These are phyloP conservation scores for Zoysia japonica DNA, from an alignment of 176 grass and related monocot genomes.

Conservation along the genomic window DNA sequence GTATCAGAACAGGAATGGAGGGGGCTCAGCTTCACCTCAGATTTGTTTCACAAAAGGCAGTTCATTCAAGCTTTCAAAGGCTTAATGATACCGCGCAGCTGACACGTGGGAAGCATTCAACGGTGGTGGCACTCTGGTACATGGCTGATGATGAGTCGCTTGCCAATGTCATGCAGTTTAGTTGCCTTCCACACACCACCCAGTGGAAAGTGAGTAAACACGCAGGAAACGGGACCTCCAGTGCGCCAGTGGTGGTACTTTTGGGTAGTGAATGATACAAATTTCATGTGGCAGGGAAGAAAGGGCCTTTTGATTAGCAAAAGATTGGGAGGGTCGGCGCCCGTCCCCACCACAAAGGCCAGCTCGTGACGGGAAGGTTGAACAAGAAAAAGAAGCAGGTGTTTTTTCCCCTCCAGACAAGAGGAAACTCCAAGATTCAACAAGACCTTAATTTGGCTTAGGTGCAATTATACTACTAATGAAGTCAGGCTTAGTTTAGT, in stretches of 20 bases:
- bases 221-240: slow-evolving; percentile 25
- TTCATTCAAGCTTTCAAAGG: slow-evolving; percentile 14
- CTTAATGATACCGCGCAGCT: not conserved
- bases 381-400: slow-evolving; percentile 13
- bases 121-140: slow-evolving; percentile 39
- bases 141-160: slow-evolving; percentile 32
- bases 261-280: slow-evolving; percentile 23
- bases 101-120: slow-evolving; percentile 28
- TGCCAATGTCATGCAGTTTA: slow-evolving; percentile 17
- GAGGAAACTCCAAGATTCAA: slow-evolving; percentile 2
- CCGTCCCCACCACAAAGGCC: slow-evolving; percentile 27
- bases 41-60: slow-evolving; percentile 30
- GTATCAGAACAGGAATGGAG: slow-evolving; percentile 4
- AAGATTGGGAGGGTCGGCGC: slow-evolving; percentile 49
- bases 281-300: slow-evolving; percentile 43
- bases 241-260: slow-evolving; percentile 24
- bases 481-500: not conserved
- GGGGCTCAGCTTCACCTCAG: slow-evolving; percentile 7
- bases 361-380: slow-evolving; percentile 1
- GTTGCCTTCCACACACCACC: slow-evolving; percentile 18
- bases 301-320: slow-evolving; percentile 30
- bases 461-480: not conserved
- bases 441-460: slow-evolving; percentile 29
- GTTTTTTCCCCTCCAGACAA: slow-evolving; percentile 24
- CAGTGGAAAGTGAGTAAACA: slow-evolving; percentile 27